A percentile compares a stretch with the other conserved stretches of the same genome.
Evolutionary conservation across 805 yeast genomes (phyloP).

Genomic region (Scheffersomyces ergatensis): DNA sequence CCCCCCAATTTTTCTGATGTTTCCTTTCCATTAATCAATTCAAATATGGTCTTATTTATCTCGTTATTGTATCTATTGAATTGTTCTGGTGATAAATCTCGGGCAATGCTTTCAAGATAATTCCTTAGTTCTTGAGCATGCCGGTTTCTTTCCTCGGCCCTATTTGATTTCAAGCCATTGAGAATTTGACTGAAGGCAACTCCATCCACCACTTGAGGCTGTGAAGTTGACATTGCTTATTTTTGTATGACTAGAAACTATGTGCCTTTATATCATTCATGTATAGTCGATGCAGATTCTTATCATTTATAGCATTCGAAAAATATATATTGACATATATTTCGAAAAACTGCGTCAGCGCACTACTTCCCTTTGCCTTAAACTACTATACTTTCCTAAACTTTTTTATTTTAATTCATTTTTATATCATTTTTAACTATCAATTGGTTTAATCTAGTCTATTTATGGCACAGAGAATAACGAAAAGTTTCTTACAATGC

Average conservation of each 20-base stretch:
- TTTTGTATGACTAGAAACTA: too few species aligned
- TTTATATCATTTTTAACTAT: too few species aligned
- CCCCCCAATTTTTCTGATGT: constrained; percentile 80
- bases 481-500: constrained; percentile 95
- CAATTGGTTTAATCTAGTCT: too few species aligned
- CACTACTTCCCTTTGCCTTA: too few species aligned
- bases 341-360: too few species aligned
- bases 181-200: constrained; percentile 53
- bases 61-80: constrained; percentile 78
- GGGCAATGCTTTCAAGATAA: constrained; percentile 67
- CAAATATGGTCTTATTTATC: constrained; percentile 84
- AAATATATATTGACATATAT: too few species aligned
- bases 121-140: constrained; percentile 73
- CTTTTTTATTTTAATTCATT: not conserved
- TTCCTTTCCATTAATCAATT: constrained; percentile 74
- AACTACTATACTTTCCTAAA: not conserved
- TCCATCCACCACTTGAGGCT: constrained; percentile 42
- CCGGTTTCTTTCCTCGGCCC: constrained; percentile 40
- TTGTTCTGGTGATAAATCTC: constrained; percentile 81
- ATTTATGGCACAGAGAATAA: constrained; percentile 81
- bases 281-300: too few species aligned
- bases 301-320: too few species aligned
- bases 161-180: constrained; percentile 43
- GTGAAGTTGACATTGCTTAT: constrained; percentile 21
- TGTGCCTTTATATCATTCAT: too few species aligned